Evolutionary conservation across 305 asterid species (phyloP).

Genomic region (Fraxinus xanthoxyloides): DNA sequence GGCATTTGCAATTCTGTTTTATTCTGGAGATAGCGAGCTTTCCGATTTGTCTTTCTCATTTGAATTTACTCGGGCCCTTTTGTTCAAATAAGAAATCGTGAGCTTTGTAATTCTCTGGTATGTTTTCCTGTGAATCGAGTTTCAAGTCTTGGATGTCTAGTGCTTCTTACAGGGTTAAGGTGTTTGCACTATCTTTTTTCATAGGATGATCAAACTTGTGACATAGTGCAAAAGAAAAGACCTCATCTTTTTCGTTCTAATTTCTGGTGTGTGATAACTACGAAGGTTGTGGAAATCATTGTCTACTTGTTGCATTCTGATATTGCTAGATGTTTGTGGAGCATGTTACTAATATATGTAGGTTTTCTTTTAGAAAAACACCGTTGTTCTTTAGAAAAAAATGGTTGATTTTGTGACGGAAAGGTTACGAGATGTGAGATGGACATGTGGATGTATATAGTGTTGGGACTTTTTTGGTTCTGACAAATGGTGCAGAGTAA

Average conservation of each 20-base stretch:
- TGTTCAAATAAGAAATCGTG: background rate
- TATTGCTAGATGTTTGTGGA: background rate
- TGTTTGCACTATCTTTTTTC: background rate
- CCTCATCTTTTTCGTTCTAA: background rate
- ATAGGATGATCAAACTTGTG: background rate
- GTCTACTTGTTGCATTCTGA: background rate
- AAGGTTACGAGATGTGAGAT: background rate
- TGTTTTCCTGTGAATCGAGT: background rate
- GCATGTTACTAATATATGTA: background rate
- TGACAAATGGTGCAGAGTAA: background rate
- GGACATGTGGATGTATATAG: background rate
- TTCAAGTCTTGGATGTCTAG: background rate
- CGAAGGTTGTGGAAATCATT: background rate
- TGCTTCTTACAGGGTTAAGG: background rate
- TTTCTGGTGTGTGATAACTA: background rate
- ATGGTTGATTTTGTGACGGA: background rate
- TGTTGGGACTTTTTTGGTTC: background rate
- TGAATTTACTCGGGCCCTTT: background rate
- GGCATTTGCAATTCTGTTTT: background rate
- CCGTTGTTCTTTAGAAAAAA: background rate
- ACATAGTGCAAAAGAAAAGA: background rate
- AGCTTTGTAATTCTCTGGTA: background rate
- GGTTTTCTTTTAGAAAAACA: background rate
- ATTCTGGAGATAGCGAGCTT: background rate
- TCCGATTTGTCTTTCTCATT: background rate